Base-by-base conservation (phyloP, 495 filamentous ascomycete genomes). In the Podospora pseudopauciseta region DNA sequence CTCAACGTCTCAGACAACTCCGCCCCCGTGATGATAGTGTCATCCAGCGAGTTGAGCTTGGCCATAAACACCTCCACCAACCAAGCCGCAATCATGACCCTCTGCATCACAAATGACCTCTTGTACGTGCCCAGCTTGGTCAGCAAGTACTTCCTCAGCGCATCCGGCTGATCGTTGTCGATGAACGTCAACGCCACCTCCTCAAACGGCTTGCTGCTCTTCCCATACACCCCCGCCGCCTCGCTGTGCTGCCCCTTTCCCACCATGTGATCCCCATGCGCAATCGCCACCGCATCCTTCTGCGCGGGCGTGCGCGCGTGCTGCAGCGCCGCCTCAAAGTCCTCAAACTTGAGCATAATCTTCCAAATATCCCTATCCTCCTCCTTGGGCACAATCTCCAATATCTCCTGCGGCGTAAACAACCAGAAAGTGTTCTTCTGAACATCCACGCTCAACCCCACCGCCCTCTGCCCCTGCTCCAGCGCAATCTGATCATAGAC, bases 381-480 rank as follows among this genome's bases (percentile, higher is more conserved):
- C 60, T 97, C 92, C 26, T 86, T 89, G 19, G 92, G 90, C 11
- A 93, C 91, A 59, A 99, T 90, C 80, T 99, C 96, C 72, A 91
- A 97, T 63, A 99, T 97, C 68, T 95, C 92, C 66, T 90, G 82
- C 5, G 85, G 83, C 1, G 96, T 98, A 74, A 97, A 97, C 19
- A 97, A 86, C 95, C 95, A 99, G 74, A 91, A 97, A 0, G 95
- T 99, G 68, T 92, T 94, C 81, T 97, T 96, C 71, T 92, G 93
- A 34, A 89, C 83, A 77, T 99, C 95, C 5, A 92, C 89, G 71
- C 91, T 87, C 20, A 99, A 85, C 28, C 92, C 93, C 49, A 98
- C 78, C 9, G 88, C 88, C 68, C 83, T 88, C 65, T 96, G 91
- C 5, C 90, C 89, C 26, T 86, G 86, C 66, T 96, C 91, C n/a